A percentile compares a stretch with the other conserved stretches of the same genome.
These are phyloP conservation scores for Ophiocordyceps sinensis DNA, from an alignment of 2,329 filamentous ascomycete species.

Conservation along the genomic window DNA sequence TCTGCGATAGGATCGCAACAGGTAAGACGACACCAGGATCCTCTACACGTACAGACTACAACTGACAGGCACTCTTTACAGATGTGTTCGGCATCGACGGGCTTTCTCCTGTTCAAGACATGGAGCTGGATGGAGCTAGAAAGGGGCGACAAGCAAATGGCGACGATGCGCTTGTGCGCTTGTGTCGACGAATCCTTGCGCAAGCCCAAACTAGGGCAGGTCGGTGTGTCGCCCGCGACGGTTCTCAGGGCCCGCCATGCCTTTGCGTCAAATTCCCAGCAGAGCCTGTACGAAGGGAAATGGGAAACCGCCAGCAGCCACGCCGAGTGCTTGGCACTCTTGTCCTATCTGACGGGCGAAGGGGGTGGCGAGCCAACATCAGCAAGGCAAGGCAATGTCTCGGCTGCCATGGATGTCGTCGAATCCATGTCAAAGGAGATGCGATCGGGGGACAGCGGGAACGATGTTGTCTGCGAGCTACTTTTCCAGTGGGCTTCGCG, in stretches of 20 bases:
- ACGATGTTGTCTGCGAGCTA: slow-evolving; percentile 37
- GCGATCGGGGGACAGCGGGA: slow-evolving; percentile 16
- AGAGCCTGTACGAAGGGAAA: slow-evolving; percentile 36
- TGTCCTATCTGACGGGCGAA: slow-evolving; percentile 47
- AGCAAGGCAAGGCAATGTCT: slow-evolving; percentile 38
- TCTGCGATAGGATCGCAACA: slow-evolving; percentile 38
- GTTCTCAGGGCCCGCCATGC: slow-evolving; percentile 39
- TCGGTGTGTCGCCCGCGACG: slow-evolving; percentile 16
- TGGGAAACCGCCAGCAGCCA: slow-evolving; percentile 34
- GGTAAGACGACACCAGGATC: slow-evolving; percentile 10
- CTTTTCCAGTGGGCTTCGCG: slow-evolving; percentile 54
- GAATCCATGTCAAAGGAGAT: slow-evolving; percentile 28
- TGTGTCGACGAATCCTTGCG: slow-evolving; percentile 17
- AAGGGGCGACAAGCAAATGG: slow-evolving; percentile 16
- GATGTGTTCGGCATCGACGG: slow-evolving; percentile 7
- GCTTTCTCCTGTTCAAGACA: slow-evolving; percentile 36
- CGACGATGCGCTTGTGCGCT: slow-evolving; percentile 25
- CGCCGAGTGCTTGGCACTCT: slow-evolving; percentile 47
- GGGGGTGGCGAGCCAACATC: slow-evolving; percentile 28
- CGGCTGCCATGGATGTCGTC: slow-evolving; percentile 29
- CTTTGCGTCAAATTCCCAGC: slow-evolving; percentile 39
- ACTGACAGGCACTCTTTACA: slow-evolving; percentile 3
- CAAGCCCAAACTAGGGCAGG: slow-evolving; percentile 2
- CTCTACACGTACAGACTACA: neutral
- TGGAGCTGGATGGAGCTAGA: slow-evolving; percentile 56